Base-by-base conservation (phyloP, 768 basidiomycete genomes). In the Suillus weaverae region DNA sequence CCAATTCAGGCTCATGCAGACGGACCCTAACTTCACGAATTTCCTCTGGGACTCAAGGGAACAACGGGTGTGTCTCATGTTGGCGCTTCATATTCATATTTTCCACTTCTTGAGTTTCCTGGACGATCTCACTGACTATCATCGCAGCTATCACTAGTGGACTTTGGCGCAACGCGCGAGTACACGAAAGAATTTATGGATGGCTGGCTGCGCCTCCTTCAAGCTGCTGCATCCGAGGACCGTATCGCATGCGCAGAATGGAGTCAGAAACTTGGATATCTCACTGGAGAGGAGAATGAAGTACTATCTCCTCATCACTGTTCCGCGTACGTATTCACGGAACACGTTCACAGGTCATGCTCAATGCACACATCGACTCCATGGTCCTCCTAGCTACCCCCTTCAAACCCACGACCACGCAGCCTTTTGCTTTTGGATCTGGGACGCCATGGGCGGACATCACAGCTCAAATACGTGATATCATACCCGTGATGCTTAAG, bases 1-100 rank as follows among this genome's bases (percentile, higher is more conserved):
- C 74, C 82, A 88, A 65, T 97, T 97, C 80, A 81, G 92, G 36
- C 76, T 90, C 50, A 99, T 99, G 97, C 97, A 99, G 76, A 99
- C 97, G 0, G 97, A 99, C 73, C 97, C 97, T 4, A 99, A 99
- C 71, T 99, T 94, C 92, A 92, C 94, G 10, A 99, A 99, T 76
- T 99, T 99, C 79, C 80, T 99, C 30, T 98, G 92, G 89, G 91
- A 95, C 74, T 70, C 81, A 0, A 65, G 78, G 3, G 87, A 87
- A 1, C 81, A 84, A 50, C 85, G 88, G 82, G 91, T 89, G 22
- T 32, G 73, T 46, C 8, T 22, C 11, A 50, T 20, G n/a, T n/a
- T 13, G 3, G 6, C 30, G 4, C 6, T 22, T 61, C n/a, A 13
- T 14, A 61, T 22, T 61, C n/a, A 13, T 14, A 61, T 7, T 66